Conservation (phyloP, 192 early-diverging fungal genomes). For the Dimargaris xerosporica region DNA sequence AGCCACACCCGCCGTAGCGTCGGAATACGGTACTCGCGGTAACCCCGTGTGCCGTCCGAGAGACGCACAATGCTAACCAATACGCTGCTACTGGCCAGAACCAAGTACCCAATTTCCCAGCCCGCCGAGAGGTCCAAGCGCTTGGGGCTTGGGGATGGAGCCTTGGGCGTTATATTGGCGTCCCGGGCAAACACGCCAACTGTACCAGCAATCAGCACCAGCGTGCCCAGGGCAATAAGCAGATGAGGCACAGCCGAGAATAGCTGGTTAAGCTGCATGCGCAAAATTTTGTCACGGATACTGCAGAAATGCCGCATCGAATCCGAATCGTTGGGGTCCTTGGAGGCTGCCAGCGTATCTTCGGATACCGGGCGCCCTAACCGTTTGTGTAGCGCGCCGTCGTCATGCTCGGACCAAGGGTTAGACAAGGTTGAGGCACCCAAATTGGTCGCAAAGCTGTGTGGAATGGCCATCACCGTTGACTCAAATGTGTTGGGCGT, state of each 20-base stretch:
- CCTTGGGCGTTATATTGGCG: background rate
- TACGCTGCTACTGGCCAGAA: background rate
- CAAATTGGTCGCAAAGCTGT: slow-evolving; percentile 11
- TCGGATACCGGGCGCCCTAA: no score
- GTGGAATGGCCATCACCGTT: slow-evolving; percentile 5
- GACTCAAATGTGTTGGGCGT: slow-evolving; percentile 10
- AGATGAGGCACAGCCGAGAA: background rate
- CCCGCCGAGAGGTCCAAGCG: slow-evolving; percentile 5
- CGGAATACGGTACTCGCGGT: slow-evolving; percentile 8
- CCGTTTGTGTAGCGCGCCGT: no score
- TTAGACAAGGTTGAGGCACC: background rate
- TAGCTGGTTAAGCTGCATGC: background rate
- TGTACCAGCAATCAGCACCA: background rate
- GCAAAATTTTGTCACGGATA: background rate
- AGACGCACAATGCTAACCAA: background rate
- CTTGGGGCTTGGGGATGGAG: background rate
- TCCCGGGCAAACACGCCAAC: background rate
- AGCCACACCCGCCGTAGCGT: background rate
- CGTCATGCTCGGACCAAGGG: no score
- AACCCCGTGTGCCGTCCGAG: background rate
- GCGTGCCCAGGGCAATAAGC: slow-evolving; percentile 1
- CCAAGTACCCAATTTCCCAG: slow-evolving; percentile 10
- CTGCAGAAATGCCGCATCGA: background rate
- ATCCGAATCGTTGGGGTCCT: background rate
- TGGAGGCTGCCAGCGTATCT: no score